Evolutionary conservation across 140 eudicot genomes (phyloP), one percentile per base, ranked within the genome.

Genomic region (Senecio squalidus): DNA sequence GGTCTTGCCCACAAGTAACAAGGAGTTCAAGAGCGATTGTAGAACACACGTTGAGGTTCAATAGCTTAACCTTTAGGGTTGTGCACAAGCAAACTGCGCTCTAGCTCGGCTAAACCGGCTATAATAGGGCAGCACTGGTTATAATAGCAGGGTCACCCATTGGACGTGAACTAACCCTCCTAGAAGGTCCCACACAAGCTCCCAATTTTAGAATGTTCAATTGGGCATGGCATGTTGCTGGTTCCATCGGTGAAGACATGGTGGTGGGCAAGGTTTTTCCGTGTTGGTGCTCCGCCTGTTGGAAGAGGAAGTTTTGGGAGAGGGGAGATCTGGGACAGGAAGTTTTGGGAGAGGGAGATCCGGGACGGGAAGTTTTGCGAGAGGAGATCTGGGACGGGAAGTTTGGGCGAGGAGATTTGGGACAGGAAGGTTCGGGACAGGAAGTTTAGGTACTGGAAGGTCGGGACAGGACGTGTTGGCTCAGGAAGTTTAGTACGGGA

Each of bases 81-180:
- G 94, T 83, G 81, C 97, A 90, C 78, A 90, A 67, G 72, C 95
- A 90, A 18, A 44, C 95, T n/a, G 97, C 97, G 20, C 47, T 90
- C 97, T 16, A 81, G 51, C 68, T 85, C 97, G 2, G 77, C 85
- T 14, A 90, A 69, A 25, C 95, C 97, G 3, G 70, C 29, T 14
- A 90, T 21, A 10, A 90, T 2, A 7, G 94, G 89, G 76, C 97
- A 90, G 64, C 97, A 90, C 60, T 82, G 11, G 43, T 82, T n/a
- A n/a, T 83, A 13, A 29, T 84, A 1, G 23, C 79, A 1, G 95
- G 88, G 72, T 78, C 87, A 15, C 97, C 97, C 49, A 71, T 21
- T 86, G 83, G 43, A 85, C 51, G 60, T 83, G 90, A 25, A 85
- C 83, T 54, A 82, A 67, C 65, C 97, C 97, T 11, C 89, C 89